Base-by-base conservation (phyloP, 352 stramenopile genomes). In the Phytophthora pisi region DNA sequence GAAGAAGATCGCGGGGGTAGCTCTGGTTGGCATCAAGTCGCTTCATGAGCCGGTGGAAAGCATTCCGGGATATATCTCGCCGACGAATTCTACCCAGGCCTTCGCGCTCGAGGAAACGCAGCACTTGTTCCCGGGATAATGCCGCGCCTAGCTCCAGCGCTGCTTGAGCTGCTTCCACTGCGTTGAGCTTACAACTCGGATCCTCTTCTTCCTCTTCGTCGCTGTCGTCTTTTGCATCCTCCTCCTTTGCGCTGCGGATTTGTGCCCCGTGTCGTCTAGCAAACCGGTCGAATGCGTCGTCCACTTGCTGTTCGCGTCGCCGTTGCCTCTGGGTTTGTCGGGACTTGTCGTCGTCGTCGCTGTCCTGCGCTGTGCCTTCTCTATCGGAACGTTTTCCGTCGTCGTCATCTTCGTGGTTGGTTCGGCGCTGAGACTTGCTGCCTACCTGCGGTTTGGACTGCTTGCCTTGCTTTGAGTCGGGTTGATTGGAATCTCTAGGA, bases 71-170 rank as follows among this genome's bases (percentile, higher is more conserved):
- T 26, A 87, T 64, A 50, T 75, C 28, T 69, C 65, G 45, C 64
- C 84, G 47, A 15, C 73, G 70, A 23, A 86, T 72, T 64, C 72
- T 84, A 65, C 50, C 82, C 64, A 67, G 36, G 16, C 69, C 59
- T 67, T 89, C 72, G 4, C 70, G 64, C 23, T 87, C 73, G 1
- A 94, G 66, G 49, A 82, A 86, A 2, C 79, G 74, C 51, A 94
- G 50, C 16, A 92, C 61, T 65, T 91, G 84, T 40, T 88, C 81
- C 5, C 74, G 81, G 20, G 79, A 86, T 34, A 79, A 90, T 23
- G 64, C 70, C n/a, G 84, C 60, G 13, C 83, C 84, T 20, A 95
- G 70, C 34, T 94, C 84, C n/a, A 83, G 61, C n/a, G 88, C 67
- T 42, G 84, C 86, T 73, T 95, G 86, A 4, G 81, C 76, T 6